Evolutionary conservation across 2,329 filamentous ascomycete species (phyloP), one percentile per base, ranked within the genome.

Genomic region (Aspergillus candidus): DNA sequence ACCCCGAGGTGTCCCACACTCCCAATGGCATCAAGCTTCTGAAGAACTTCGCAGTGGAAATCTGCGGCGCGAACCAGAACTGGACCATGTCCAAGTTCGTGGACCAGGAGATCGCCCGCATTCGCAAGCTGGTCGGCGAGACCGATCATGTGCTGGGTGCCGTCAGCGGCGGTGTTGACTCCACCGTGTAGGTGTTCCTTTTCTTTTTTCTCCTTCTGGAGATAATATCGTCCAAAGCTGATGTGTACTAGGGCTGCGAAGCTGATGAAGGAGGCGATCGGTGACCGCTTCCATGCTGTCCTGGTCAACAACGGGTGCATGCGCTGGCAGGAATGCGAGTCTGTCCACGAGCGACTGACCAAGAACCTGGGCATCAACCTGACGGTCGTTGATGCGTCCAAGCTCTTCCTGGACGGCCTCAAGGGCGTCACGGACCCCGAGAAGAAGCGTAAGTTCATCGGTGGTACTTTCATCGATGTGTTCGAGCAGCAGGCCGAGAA

Each of bases 1-100:
- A 95, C 66, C 89, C 90, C 1, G 90, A 96, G 65, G 78, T 95
- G 43, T 17, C 18, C 8, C 46, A 64, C 52, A 64, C 61, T 5
- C 59, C 79, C 7, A 73, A 77, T 44, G 89, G 90, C 30, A 83
- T 64, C 8, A 72, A 84, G 22, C 61, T 95, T 4, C 74, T 96
- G 35, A 71, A 77, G 61, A 97, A 97, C 75, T 97, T 96, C 60
- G 82, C 82, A 11, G 76, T 94, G 46, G 75, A 78, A 14, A 94
- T 97, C 51, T 97, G 90, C 68, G 77, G 80, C 27, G 88, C 86
- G 4, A 70, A 76, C 47, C 77, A 81, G 46, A 79, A 88, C 62
- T 97, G 91, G 91, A 83, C 77, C 3, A 96, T 96, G 90, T 74
- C 73, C 45, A 82, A 85, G 57, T 97, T 97, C 59, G 75, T 87